These are phyloP conservation scores for Phragmites australis DNA, from an alignment of 176 grass and related monocot genomes.

Conservation along the genomic window DNA sequence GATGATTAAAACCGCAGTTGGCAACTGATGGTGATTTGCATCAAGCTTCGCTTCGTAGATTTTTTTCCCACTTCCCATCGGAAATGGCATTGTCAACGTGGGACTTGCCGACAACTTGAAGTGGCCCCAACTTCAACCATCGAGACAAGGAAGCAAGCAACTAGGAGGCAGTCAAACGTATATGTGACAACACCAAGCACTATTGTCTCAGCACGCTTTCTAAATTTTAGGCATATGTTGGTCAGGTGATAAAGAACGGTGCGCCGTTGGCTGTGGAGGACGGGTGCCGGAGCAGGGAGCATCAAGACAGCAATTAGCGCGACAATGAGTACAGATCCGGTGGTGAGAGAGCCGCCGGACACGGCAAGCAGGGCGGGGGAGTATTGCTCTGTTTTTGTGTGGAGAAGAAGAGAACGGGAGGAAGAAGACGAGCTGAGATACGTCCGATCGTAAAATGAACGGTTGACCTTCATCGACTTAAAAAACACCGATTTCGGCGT, in stretches of 20 bases:
- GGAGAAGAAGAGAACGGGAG: too few relatives aligned
- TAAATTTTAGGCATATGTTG: not conserved
- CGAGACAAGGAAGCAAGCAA: not conserved
- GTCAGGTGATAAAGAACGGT: not conserved
- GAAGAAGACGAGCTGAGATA: too few relatives aligned
- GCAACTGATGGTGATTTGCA: not conserved
- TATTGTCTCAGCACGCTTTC: not conserved
- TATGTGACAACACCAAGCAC: not conserved
- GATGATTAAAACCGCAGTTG: not conserved
- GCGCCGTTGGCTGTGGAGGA: too few relatives aligned
- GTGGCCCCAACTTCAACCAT: not conserved
- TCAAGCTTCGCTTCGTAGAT: not conserved
- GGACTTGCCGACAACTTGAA: constrained; percentile 10
- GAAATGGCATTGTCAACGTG: not conserved
- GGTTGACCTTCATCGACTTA: too few relatives aligned
- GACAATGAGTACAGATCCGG: too few relatives aligned
- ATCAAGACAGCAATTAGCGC: too few relatives aligned
- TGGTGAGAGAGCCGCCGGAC: too few relatives aligned
- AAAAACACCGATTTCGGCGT: too few relatives aligned
- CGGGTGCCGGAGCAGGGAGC: too few relatives aligned
- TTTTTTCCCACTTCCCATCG: not conserved
- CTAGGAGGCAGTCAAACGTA: not conserved
- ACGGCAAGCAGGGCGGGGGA: too few relatives aligned
- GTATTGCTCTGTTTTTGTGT: too few relatives aligned
- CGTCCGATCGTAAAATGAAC: too few relatives aligned